Base-by-base conservation (phyloP, 1,284 basidiomycete species). In the Rhizopogon hawkerae region DNA sequence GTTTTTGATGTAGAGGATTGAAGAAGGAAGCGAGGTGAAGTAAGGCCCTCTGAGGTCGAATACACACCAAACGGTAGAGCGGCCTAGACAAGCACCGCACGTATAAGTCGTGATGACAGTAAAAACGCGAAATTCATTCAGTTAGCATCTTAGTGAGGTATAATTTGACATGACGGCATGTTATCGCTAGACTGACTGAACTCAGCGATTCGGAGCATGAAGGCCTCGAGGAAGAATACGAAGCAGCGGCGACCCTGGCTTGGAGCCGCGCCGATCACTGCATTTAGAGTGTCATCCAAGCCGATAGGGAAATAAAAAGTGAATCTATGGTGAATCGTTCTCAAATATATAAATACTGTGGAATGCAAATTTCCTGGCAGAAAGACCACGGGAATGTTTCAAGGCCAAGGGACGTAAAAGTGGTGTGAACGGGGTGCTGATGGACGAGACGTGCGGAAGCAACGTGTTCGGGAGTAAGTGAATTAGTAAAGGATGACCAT, bases 81-180 rank as follows among this genome's bases (percentile, higher is more conserved):
- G 64, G 57, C 65, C 62, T 65, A 48, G 66, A 58, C 66, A 65
- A 67, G 64, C 66, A 52, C 60, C 64, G 62, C 54, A 50, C 60
- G 63, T 62, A 68, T 57, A 51, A 54, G 61, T 47, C 48, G 48
- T 45, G 42, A 45, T 54, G 50, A 36, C 45, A 50, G 42, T 45
- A 10, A 51, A 62, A 64, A 65, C 66, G 62, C 55, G 64, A 68
- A 62, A 67, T 68, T 63, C 65, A 68, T 68, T 64, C 63, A 54
- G 62, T 57, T 53, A 60, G 50, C 31, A 51, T 66, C 60, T 65
- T 51, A 60, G 53, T 47, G 56, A 46, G 54, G 59, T 58, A 67
- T 64, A 16, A 42, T 42, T 42, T 42, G 13, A 29, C 16, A 42
- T 42, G 39, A 42, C 39, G 39, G 39, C 39, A 42, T 31, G 39